A percentile compares a stretch with the other conserved stretches of the same genome.
Conservation (phyloP, 805 yeast genomes). For the Candida peoriensis region DNA sequence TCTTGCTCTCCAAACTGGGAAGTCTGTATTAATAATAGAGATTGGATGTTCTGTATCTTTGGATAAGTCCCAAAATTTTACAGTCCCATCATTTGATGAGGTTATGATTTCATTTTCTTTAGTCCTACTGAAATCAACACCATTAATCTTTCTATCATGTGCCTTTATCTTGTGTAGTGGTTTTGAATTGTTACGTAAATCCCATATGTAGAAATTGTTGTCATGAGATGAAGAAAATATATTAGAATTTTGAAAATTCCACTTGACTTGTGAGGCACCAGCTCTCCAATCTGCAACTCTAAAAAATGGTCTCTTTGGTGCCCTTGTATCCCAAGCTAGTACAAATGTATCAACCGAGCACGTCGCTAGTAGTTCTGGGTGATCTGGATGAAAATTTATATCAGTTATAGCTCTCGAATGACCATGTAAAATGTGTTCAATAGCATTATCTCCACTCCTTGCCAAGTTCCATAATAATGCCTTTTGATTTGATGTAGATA, state of each 20-base stretch:
- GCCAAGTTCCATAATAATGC: constrained; percentile 92
- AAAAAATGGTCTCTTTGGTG: constrained; percentile 66
- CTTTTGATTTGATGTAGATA: constrained; percentile 91
- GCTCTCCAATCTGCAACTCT: constrained; percentile 94
- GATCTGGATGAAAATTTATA: constrained; percentile 83
- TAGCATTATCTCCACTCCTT: constrained; percentile 62
- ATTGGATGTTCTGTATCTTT: constrained; percentile 39
- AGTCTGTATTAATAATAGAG: constrained; percentile 61
- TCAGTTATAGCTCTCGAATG: constrained; percentile 95
- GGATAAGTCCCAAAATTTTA: constrained; percentile 75
- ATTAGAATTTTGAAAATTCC: constrained; percentile 76
- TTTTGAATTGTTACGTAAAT: constrained; percentile 70
- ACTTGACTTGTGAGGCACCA: constrained; percentile 91
- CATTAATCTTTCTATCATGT: constrained; percentile 83
- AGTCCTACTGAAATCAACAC: constrained; percentile 73
- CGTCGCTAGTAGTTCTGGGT: constrained; percentile 86
- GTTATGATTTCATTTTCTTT: constrained; percentile 61
- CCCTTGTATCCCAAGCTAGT: constrained; percentile 85
- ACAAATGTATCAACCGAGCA: constrained; percentile 90
- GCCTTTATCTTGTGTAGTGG: constrained; percentile 70
- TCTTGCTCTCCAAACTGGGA: constrained; percentile 87
- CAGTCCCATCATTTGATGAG: constrained; percentile 81
- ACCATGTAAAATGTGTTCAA: constrained; percentile 81
- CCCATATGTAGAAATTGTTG: constrained; percentile 81
- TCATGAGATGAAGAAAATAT: constrained; percentile 86